These are phyloP conservation scores for Ophiostoma perfectum DNA, from an alignment of 2,329 filamentous ascomycete genomes.

Conservation along the genomic window DNA sequence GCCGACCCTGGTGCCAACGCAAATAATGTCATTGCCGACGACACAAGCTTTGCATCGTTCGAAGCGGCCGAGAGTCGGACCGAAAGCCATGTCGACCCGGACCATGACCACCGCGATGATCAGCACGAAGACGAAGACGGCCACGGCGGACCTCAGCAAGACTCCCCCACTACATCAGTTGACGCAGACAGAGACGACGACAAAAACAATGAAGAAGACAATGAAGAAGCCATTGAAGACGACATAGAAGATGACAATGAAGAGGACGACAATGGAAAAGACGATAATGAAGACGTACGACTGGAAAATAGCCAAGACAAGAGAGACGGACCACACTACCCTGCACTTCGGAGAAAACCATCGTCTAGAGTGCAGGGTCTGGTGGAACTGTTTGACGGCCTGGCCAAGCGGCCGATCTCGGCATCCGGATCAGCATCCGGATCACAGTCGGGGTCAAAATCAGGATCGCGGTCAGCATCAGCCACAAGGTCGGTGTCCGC, in stretches of 20 bases:
- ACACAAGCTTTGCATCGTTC: not conserved
- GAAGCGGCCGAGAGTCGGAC: slow-evolving; percentile 23
- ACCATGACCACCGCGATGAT: slow-evolving; percentile 28
- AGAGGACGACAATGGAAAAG: not conserved
- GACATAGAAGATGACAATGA: not conserved
- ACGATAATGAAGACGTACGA: not conserved
- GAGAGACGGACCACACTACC: not conserved
- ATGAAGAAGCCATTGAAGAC: not conserved
- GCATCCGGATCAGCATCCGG: not conserved
- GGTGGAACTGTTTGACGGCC: slow-evolving; percentile 46
- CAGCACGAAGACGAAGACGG: slow-evolving; percentile 17
- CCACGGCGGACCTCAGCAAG: slow-evolving; percentile 33
- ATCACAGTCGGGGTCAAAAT: not conserved
- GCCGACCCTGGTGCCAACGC: too few relatives aligned
- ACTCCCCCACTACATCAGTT: slow-evolving; percentile 43
- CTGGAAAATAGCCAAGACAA: not conserved
- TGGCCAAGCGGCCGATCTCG: slow-evolving; percentile 6
- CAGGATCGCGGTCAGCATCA: not conserved
- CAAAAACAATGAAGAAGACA: slow-evolving; percentile 10
- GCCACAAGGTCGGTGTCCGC: not conserved
- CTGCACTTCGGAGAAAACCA: slow-evolving; percentile 27
- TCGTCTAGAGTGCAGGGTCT: slow-evolving; percentile 44
- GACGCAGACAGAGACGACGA: slow-evolving; percentile 36
- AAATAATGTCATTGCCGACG: not conserved
- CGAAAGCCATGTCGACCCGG: not conserved